Conservation (phyloP, 2,329 filamentous ascomycete species). For the Monilinia aucupariae region DNA sequence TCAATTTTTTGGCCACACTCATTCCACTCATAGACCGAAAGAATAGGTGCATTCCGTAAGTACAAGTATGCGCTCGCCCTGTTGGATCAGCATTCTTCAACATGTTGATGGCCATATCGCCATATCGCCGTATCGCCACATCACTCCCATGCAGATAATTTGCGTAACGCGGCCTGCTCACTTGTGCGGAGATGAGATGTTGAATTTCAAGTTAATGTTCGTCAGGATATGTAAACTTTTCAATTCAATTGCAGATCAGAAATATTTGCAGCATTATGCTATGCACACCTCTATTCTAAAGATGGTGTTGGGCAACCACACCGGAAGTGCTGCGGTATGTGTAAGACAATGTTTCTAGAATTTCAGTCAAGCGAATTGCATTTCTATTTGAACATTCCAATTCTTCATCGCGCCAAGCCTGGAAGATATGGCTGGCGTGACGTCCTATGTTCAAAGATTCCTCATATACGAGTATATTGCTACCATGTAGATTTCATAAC, state of each 20-base stretch:
- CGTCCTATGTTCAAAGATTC: not conserved
- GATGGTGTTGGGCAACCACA: not conserved
- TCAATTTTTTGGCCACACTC: not conserved
- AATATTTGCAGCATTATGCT: not conserved
- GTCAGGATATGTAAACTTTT: not conserved
- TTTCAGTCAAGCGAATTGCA: not conserved
- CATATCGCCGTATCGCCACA: not conserved
- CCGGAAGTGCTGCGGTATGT: not conserved
- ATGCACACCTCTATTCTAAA: not conserved
- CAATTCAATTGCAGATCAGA: not conserved
- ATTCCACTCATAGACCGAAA: not conserved
- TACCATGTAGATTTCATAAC: not conserved
- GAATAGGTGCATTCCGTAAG: conserved; percentile 1
- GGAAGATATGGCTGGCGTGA: not conserved
- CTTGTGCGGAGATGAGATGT: not conserved
- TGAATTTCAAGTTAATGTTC: not conserved
- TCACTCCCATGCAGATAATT: not conserved
- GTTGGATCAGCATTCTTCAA: conserved; percentile 9
- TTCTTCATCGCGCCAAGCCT: not conserved
- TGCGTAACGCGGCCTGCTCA: not conserved
- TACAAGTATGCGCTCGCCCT: not conserved
- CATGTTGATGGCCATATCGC: not conserved
- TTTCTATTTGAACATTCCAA: conserved; percentile 1
- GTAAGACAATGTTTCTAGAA: conserved; percentile 3
- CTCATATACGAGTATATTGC: not conserved